Evolutionary conservation across 768 basidiomycete species (phyloP).

Genomic region (Boletus sensibilis): DNA sequence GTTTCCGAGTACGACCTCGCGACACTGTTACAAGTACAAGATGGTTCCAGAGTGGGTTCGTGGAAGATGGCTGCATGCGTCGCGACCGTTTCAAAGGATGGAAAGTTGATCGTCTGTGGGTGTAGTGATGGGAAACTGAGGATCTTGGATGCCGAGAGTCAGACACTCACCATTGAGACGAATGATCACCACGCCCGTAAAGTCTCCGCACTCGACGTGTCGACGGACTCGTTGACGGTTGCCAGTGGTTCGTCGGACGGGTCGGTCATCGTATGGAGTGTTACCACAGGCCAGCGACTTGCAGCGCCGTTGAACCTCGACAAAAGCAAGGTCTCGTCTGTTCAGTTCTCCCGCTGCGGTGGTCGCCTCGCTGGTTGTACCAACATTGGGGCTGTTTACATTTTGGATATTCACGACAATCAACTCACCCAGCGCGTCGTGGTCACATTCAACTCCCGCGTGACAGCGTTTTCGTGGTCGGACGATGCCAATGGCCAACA

Average conservation of each 20-base stretch:
- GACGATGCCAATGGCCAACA: background rate
- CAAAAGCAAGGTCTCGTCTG: background rate
- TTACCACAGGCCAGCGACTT: background rate
- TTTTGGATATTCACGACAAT: background rate
- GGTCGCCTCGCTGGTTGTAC: background rate
- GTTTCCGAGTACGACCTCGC: background rate
- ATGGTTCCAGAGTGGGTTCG: background rate
- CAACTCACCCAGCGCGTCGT: background rate
- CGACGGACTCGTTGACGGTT: background rate
- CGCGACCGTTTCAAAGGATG: conserved; percentile 2
- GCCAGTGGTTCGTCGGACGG: conserved; percentile 6
- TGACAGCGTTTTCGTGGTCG: conserved; percentile 3
- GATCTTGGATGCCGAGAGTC: background rate
- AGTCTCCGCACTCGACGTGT: conserved; percentile 4
- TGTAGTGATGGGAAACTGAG: conserved; percentile 1
- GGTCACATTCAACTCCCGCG: background rate
- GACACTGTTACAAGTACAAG: background rate
- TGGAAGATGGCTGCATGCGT: background rate
- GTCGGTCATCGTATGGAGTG: conserved; percentile 1
- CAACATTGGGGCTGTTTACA: background rate
- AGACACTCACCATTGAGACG: background rate
- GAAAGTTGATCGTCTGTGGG: conserved; percentile 2
- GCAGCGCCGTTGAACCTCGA: background rate
- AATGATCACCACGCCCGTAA: background rate
- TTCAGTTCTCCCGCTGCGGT: background rate